Evolutionary conservation across 140 eudicot genomes (phyloP).

Genomic region (Ambrosia hybrid): DNA sequence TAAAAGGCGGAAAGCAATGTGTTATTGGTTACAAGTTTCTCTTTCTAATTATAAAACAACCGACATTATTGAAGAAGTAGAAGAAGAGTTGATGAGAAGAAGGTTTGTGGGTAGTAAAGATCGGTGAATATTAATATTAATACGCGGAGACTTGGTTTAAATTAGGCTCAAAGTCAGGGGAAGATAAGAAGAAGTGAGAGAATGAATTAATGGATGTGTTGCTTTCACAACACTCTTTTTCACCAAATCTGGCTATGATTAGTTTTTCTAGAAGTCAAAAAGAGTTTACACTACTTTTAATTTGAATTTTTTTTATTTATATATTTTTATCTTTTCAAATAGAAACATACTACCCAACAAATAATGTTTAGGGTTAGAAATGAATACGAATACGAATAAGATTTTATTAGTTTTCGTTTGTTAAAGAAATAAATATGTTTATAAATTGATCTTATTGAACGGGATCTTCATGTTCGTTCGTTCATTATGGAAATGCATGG

Average conservation of each 20-base stretch:
- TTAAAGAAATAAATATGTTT: no score
- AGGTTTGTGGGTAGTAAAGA: slow-evolving; percentile 1
- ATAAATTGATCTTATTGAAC: no score
- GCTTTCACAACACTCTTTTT: background rate
- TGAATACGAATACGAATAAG: no score
- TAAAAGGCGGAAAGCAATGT: slow-evolving; percentile 82
- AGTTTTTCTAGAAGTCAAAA: background rate
- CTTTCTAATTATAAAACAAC: slow-evolving; percentile 13
- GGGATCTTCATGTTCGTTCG: no score
- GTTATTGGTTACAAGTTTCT: slow-evolving; percentile 16
- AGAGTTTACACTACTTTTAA: background rate
- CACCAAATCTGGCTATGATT: background rate
- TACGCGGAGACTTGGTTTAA: slow-evolving; percentile 37
- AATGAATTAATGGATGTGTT: background rate
- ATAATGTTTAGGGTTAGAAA: no score
- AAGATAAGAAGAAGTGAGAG: slow-evolving; percentile 7
- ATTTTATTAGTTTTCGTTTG: no score
- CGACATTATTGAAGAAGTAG: slow-evolving; percentile 17
- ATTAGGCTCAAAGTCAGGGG: slow-evolving; percentile 41
- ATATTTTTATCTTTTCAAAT: no score
- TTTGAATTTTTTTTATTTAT: no score
- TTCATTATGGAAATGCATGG: no score
- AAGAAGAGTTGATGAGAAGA: background rate
- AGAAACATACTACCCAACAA: no score
- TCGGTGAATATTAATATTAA: slow-evolving; percentile 9